Conservation (phyloP, 1,284 basidiomycete species). For the Ceratobasidium theobromae region DNA sequence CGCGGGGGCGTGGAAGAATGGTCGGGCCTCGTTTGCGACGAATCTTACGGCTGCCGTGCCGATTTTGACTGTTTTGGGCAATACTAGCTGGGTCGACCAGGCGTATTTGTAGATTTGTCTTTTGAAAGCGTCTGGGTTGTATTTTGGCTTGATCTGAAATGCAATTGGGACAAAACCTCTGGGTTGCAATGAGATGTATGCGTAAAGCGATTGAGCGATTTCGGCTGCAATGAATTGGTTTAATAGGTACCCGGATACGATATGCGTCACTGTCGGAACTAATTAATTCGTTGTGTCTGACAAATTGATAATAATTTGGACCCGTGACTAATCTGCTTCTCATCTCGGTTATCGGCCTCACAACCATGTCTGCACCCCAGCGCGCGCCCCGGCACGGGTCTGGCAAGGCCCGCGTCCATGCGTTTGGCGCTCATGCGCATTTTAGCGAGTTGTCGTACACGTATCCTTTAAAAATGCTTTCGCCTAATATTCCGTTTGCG, state of each 20-base stretch:
- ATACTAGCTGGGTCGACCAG: slow-evolving; percentile 37
- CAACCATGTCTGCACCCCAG: not conserved
- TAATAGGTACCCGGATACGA: no score
- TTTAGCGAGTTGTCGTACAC: slow-evolving; percentile 78
- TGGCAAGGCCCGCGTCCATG: slow-evolving; percentile 45
- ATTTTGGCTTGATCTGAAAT: no score
- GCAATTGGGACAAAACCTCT: no score
- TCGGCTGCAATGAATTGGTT: no score
- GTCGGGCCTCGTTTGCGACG: slow-evolving; percentile 28
- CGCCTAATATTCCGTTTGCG: slow-evolving; percentile 49
- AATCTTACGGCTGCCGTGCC: slow-evolving; percentile 26
- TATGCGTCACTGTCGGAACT: no score
- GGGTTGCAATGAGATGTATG: no score
- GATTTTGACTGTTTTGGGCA: slow-evolving; percentile 34
- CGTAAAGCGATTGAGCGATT: no score
- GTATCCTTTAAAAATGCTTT: slow-evolving; percentile 90
- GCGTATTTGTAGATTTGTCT: slow-evolving; percentile 32
- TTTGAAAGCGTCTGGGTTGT: no score
- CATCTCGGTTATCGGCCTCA: no score
- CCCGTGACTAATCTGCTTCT: no score
- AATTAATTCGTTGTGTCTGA: no score
- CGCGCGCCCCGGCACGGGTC: slow-evolving; percentile 34
- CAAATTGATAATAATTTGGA: no score
- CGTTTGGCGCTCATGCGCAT: slow-evolving; percentile 56
- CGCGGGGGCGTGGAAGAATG: slow-evolving; percentile 17